These are phyloP conservation scores for Avena eriantha DNA, from an alignment of 176 grass and related monocot species.

Conservation along the genomic window DNA sequence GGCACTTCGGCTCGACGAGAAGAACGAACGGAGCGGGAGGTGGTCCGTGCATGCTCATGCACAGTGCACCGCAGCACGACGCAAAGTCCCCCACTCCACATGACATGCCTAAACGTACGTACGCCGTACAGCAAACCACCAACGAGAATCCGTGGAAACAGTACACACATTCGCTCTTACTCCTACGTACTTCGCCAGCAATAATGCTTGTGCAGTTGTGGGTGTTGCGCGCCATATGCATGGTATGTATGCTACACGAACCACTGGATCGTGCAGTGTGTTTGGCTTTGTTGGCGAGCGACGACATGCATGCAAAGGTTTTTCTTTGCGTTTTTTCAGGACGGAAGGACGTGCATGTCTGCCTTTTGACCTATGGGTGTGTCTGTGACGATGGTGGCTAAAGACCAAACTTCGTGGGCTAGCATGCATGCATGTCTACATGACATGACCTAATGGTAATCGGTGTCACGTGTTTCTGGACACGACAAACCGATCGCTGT, in stretches of 20 bases:
- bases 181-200: neutral
- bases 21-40: too few relatives aligned
- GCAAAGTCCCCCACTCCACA: neutral
- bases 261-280: slow-evolving; percentile 11
- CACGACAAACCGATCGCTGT: neutral
- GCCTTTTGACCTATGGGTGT: slow-evolving; percentile 17
- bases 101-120: neutral
- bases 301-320: neutral
- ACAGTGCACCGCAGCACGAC: neutral
- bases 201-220: neutral
- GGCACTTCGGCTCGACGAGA: too few relatives aligned
- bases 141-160: neutral
- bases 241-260: neutral
- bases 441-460: neutral
- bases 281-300: neutral
- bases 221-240: neutral
- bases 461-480: neutral
- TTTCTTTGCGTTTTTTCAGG: neutral
- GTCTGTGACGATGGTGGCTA: neutral
- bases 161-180: too few relatives aligned
- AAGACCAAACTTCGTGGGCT: slow-evolving; percentile 31
- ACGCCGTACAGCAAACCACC: neutral
- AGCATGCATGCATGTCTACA: slow-evolving; percentile 5
- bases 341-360: neutral
- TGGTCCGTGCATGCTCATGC: neutral